Evolutionary conservation across 2,329 filamentous ascomycete species (phyloP).

Genomic region (Metarhizium robertsii): DNA sequence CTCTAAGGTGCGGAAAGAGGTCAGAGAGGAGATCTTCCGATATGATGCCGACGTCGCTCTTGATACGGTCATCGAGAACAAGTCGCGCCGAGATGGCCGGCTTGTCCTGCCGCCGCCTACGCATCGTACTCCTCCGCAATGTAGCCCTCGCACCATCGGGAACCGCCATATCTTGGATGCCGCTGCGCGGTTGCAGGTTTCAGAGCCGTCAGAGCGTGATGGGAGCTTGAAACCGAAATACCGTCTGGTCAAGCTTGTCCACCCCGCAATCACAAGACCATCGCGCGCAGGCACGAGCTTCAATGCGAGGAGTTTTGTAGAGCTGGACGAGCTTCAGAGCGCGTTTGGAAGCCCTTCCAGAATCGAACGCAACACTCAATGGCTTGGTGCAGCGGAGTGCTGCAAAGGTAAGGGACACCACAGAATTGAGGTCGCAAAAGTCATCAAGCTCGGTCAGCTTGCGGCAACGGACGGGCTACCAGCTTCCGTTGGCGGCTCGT

Average conservation of each 20-base stretch:
- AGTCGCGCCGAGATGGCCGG: constrained; percentile 70
- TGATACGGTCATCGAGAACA: constrained; percentile 75
- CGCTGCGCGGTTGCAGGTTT: background rate
- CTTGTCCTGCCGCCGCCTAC: constrained; percentile 57
- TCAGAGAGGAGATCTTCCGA: constrained; percentile 80
- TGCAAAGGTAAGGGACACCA: background rate
- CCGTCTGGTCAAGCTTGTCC: background rate
- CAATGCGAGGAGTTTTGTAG: background rate
- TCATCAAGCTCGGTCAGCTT: background rate
- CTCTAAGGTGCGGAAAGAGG: constrained; percentile 57
- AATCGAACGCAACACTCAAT: background rate
- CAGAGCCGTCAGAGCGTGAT: background rate
- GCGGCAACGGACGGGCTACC: background rate
- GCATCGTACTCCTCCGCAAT: constrained; percentile 30
- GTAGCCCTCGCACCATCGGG: constrained; percentile 15
- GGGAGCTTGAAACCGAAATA: background rate
- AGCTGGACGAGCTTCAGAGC: background rate
- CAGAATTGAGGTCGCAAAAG: background rate
- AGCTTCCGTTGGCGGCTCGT: background rate
- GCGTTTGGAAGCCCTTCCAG: background rate
- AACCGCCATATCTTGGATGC: constrained; percentile 17
- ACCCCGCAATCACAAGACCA: background rate
- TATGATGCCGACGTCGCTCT: constrained; percentile 75
- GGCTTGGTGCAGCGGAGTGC: background rate
- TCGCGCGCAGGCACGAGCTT: background rate